phyloP scores from a whole-genome alignment of 108 stramenopile genomes.

The Skeletonema costatum region DNA sequence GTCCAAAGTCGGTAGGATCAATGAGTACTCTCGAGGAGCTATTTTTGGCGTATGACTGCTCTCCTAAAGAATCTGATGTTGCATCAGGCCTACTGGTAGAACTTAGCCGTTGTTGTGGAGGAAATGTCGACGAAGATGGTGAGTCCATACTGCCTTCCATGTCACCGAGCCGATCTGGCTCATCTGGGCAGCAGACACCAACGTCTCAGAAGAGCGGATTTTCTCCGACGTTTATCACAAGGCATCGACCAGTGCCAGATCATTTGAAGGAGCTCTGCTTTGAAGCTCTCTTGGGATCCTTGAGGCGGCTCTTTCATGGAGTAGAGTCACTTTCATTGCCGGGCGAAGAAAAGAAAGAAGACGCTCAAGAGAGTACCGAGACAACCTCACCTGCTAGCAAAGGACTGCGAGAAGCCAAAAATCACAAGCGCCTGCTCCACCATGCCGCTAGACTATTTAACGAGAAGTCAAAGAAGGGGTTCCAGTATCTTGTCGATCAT shows the following conservation, averaged over 20 bases:
- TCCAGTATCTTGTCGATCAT: slow-evolving; percentile 67
- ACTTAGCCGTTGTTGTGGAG: slow-evolving; percentile 81
- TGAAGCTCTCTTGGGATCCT: slow-evolving; percentile 70
- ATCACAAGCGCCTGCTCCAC: slow-evolving; percentile 67
- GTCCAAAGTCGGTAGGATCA: slow-evolving; percentile 25
- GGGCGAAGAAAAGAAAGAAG: neutral
- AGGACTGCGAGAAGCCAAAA: slow-evolving; percentile 62
- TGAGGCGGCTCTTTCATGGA: slow-evolving; percentile 69
- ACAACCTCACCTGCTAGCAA: neutral
- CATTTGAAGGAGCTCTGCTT: slow-evolving; percentile 85
- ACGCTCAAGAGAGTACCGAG: neutral
- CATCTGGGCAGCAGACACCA: slow-evolving; percentile 16
- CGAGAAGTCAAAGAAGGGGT: slow-evolving; percentile 70
- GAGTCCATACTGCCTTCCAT: slow-evolving; percentile 41
- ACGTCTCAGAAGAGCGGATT: slow-evolving; percentile 13
- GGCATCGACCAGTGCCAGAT: slow-evolving; percentile 66
- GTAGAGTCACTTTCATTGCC: slow-evolving; percentile 26
- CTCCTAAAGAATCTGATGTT: slow-evolving; percentile 73
- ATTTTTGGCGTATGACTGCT: slow-evolving; percentile 83
- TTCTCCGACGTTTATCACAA: slow-evolving; percentile 1
- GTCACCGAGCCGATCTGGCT: slow-evolving; percentile 22
- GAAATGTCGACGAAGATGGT: slow-evolving; percentile 73
- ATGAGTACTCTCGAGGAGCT: slow-evolving; percentile 72
- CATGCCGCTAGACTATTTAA: slow-evolving; percentile 83
- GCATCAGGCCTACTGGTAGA: slow-evolving; percentile 77